Percentiles rank a stretch among this genome's conserved stretches.
These are phyloP conservation scores for Myriosclerotinia duriaeana DNA, from an alignment of 2,329 filamentous ascomycete genomes.

Conservation along the genomic window DNA sequence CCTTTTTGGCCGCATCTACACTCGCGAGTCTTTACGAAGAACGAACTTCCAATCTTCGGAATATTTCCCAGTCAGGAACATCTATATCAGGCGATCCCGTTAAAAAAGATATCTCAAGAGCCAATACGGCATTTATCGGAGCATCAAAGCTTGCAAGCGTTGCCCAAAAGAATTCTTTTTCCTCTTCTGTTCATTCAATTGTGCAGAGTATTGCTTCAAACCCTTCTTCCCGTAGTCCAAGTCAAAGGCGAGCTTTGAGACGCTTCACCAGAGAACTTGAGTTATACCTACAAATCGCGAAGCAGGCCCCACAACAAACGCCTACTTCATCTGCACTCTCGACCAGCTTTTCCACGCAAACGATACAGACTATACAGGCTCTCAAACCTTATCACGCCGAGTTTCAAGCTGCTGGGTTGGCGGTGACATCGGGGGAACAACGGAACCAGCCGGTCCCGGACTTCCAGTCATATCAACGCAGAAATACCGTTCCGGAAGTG, in stretches of 20 bases:
- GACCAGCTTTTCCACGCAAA: conserved; percentile 47
- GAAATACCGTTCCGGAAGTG: conserved; percentile 21
- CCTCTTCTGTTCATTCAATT: conserved; percentile 28
- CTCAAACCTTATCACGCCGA: conserved; percentile 55
- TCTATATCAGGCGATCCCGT: not conserved
- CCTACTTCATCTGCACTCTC: conserved; percentile 33
- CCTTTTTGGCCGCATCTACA: conserved; percentile 22
- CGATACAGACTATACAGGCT: conserved; percentile 54
- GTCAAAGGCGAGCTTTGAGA: conserved; percentile 46
- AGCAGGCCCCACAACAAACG: conserved; percentile 43
- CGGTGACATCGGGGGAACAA: conserved; percentile 55
- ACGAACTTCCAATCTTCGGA: not conserved
- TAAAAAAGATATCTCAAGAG: not conserved
- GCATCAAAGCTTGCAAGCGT: conserved; percentile 7
- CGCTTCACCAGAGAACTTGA: conserved; percentile 46
- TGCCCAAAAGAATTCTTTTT: conserved; percentile 20
- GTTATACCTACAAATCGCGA: conserved; percentile 45
- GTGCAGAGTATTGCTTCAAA: conserved; percentile 30
- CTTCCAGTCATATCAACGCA: not conserved
- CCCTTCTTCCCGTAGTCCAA: conserved; percentile 46
- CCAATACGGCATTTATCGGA: conserved; percentile 18
- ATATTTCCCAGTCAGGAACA: not conserved
- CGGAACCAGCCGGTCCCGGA: not conserved
- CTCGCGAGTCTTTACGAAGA: conserved; percentile 23
- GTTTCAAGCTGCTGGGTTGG: conserved; percentile 55